These are phyloP conservation scores for Scheffersomyces lignicola DNA, from an alignment of 1,139 yeast species.

Conservation along the genomic window DNA sequence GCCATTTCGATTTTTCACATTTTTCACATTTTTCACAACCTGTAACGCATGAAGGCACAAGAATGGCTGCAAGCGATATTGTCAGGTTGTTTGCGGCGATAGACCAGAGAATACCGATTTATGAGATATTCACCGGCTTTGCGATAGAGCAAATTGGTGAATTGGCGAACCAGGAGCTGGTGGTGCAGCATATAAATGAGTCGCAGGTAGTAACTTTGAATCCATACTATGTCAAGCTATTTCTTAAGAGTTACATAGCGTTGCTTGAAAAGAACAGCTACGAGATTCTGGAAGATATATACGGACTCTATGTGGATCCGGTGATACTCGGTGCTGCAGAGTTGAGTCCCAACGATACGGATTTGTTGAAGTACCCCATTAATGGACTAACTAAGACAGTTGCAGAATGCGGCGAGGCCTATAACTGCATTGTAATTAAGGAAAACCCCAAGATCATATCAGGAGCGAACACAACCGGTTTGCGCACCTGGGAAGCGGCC, in stretches of 20 bases:
- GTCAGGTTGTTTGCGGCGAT: background rate
- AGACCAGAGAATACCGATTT: conserved; percentile 3
- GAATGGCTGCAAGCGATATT: conserved; percentile 1
- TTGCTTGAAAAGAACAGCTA: conserved; percentile 27
- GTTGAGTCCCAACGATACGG: conserved; percentile 45
- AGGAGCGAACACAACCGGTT: conserved; percentile 81
- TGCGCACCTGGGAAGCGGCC: conserved; percentile 94
- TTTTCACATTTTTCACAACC: too few species aligned
- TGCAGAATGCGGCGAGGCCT: conserved; percentile 11
- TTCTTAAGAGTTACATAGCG: conserved; percentile 43
- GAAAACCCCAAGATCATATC: conserved; percentile 69
- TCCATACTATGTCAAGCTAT: conserved; percentile 49
- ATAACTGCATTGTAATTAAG: conserved; percentile 38
- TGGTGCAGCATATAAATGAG: background rate
- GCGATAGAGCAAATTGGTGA: background rate
- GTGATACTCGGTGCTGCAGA: conserved; percentile 39
- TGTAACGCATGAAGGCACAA: too few species aligned
- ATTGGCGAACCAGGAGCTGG: background rate
- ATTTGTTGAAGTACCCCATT: conserved; percentile 48
- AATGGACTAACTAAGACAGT: conserved; percentile 17
- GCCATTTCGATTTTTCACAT: background rate
- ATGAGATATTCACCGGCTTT: background rate
- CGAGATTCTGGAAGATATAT: conserved; percentile 46
- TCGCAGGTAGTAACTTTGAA: conserved; percentile 29
- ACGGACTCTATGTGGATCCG: conserved; percentile 47